Evolutionary conservation across 2,329 filamentous ascomycete species (phyloP), one percentile per base, ranked within the genome.

Genomic region (Trichoderma aggressivum): DNA sequence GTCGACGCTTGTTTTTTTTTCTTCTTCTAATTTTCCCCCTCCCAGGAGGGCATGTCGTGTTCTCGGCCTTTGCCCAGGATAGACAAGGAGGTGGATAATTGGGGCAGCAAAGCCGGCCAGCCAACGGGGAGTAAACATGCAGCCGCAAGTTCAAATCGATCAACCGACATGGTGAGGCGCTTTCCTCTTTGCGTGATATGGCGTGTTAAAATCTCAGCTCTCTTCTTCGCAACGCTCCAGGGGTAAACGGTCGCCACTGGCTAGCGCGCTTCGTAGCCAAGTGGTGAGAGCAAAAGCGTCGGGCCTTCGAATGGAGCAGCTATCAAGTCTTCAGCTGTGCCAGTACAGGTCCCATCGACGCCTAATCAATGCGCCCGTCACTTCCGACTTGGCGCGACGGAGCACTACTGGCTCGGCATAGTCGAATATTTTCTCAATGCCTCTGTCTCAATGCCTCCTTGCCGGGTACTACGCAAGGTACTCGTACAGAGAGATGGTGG

Each of bases 41-140:
- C 28, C 63, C 28, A 53, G 28, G 53, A 47, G 56, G 56, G 28
- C 55, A 60, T 32, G 30, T 53, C 36, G 56, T 62, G 43, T 69
- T 71, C 70, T 69, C 64, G 64, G 56, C 47, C 70, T 34, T 58
- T 66, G 55, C 47, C 58, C 60, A 65, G 53, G 50, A 61, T 53
- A 18, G 56, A 55, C 55, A 60, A 53, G 56, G 55, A 60, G 43
- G 65, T 34, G 55, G 55, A 59, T 47, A 28, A 60, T 60, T 69
- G 66, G 66, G 66, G 66, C 39, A 16, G 16, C 66, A 69, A 61
- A 36, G 55, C 66, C 66, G 43, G 39, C 26, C 69, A 69, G 56
- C 64, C 70, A 71, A 69, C 70, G 39, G 59, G 21, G n/a, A 69
- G 66, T 28, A 63, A 69, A 71, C 70, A 62, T 71, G 61, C 61